Percentiles rank a stretch among this genome's conserved stretches.
These are phyloP conservation scores for Boletus rubescentipes DNA, from an alignment of 768 basidiomycete species.

Conservation along the genomic window DNA sequence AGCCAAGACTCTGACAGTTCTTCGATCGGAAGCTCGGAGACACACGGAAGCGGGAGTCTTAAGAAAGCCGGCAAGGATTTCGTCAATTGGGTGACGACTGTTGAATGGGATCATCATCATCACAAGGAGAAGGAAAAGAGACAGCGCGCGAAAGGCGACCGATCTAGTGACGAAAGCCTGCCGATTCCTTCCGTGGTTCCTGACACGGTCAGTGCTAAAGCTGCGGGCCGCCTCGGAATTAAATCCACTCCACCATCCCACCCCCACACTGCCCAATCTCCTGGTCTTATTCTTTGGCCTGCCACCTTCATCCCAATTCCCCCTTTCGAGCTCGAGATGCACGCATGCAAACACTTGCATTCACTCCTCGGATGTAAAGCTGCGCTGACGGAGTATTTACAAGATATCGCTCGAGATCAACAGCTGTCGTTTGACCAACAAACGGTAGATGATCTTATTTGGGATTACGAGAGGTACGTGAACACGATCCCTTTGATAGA, in stretches of 20 bases:
- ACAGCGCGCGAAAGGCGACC: conserved; percentile 20
- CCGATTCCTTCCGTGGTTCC: conserved; percentile 23
- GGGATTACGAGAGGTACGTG: conserved; percentile 39
- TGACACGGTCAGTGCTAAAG: conserved; percentile 35
- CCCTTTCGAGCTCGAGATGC: conserved; percentile 68
- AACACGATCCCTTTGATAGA: neutral
- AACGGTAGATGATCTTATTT: conserved; percentile 28
- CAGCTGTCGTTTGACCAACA: conserved; percentile 19
- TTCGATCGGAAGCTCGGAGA: conserved; percentile 27
- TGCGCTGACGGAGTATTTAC: conserved; percentile 52
- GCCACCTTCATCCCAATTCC: conserved; percentile 57
- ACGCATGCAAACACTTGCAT: conserved; percentile 69
- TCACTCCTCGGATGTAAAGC: conserved; percentile 59
- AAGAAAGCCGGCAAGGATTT: conserved; percentile 34
- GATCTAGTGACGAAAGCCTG: conserved; percentile 28
- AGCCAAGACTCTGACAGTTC: conserved; percentile 20
- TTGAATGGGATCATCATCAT: conserved; percentile 38
- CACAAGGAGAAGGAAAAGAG: conserved; percentile 29
- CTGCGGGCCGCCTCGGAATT: conserved; percentile 40
- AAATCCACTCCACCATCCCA: conserved; percentile 13
- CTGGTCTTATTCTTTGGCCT: conserved; percentile 62
- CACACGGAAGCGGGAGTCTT: conserved; percentile 19
- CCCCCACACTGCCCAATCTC: conserved; percentile 48
- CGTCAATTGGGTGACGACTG: conserved; percentile 36
- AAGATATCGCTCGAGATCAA: conserved; percentile 32